These are phyloP conservation scores for Laguncularia racemosa DNA, from an alignment of 345 rosid genomes.

Conservation along the genomic window DNA sequence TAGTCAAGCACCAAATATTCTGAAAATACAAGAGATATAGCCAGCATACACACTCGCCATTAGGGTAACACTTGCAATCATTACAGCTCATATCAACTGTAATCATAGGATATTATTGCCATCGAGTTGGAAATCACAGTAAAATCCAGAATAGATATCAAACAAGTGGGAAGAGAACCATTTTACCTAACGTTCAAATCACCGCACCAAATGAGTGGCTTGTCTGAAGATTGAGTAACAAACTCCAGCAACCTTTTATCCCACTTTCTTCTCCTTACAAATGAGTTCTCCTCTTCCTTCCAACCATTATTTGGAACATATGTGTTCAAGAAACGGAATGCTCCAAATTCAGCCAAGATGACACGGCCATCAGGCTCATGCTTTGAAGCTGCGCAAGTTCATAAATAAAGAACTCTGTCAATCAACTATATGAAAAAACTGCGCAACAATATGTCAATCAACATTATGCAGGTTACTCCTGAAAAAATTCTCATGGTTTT, in stretches of 20 bases:
- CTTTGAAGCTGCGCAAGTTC: conserved; percentile 44
- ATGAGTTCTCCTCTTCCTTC: conserved; percentile 93
- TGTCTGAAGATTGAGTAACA: conserved; percentile 52
- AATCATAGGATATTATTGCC: too few species aligned
- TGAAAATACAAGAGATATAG: too few species aligned
- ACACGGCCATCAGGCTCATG: conserved; percentile 96
- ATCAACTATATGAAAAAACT: not conserved
- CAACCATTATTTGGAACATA: conserved; percentile 97
- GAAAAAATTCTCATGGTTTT: too few species aligned
- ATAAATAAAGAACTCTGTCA: conserved; percentile 1
- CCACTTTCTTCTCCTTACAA: conserved; percentile 94
- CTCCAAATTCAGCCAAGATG: conserved; percentile 85
- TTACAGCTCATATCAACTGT: too few species aligned
- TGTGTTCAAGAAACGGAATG: conserved; percentile 62
- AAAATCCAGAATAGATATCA: too few species aligned
- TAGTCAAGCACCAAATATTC: too few species aligned
- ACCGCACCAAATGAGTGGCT: conserved; percentile 96
- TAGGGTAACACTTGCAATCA: too few species aligned
- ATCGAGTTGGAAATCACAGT: too few species aligned
- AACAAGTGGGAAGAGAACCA: too few species aligned
- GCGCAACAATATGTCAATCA: too few species aligned
- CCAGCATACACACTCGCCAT: too few species aligned
- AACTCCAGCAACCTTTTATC: conserved; percentile 82
- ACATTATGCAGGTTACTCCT: too few species aligned
- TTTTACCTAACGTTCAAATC: conserved; percentile 88